Base-by-base conservation (phyloP, 352 stramenopile genomes). In the Pythium dissotocum region DNA sequence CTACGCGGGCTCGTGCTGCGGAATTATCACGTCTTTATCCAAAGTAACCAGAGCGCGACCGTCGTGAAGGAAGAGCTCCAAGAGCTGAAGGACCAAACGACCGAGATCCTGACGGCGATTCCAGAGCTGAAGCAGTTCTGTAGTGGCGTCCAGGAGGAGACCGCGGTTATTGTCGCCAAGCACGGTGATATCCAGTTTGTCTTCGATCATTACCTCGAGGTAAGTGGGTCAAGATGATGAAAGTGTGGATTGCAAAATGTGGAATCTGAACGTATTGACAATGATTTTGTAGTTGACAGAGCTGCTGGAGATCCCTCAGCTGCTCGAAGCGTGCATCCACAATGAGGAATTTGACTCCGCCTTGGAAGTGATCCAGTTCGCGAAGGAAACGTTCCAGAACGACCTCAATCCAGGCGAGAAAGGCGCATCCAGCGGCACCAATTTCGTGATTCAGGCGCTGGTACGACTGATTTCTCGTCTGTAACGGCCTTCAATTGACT, bases 301-400 rank as follows among this genome's bases (percentile, higher is more conserved):
- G 75, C 77, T 99, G 24, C 79, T 99, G 58, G 97, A 99, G 82
- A 93, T 99, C 33, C 97, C 97, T 8, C 97, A 98, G 70, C 78
- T 99, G 35, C 91, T 99, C 73, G 97, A 99, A 71, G 93, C 94
- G 5, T 99, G 97, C 66, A 96, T 98, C 46, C 83, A 97, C 62
- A 98, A 98, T 67, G 96, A 98, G 67, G 77, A 99, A 9, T 98
- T 98, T 58, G 97, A 99, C 63, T 96, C 98, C 46, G 97, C 97
- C 5, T 79, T 99, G 24, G 97, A 98, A 57, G 88, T 99, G 72
- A 97, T 98, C 55, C 86, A 95, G 32, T 99, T 99, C 74, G 79
- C 79, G 16, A 83, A 88, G 36, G 82, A 94, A 26, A 88, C 71
- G 5, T 93, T 94, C 60, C 67, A 82, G 44, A 61, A 74, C 6